Evolutionary conservation across 1,284 basidiomycete species (phyloP).

Genomic region (Tremellales sp.): DNA sequence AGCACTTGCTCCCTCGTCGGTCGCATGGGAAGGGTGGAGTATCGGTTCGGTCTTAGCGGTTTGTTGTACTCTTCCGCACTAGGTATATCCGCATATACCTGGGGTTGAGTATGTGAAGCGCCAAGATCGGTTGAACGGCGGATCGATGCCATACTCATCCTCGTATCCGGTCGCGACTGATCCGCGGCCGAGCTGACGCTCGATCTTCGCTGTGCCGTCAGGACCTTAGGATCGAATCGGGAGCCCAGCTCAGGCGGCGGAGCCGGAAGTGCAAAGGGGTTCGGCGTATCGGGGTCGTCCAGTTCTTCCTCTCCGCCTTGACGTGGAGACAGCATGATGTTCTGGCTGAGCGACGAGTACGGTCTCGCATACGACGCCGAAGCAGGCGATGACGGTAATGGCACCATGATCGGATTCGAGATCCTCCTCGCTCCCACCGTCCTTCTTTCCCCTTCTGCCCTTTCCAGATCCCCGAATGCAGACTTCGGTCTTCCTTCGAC

Average conservation of each 20-base stretch:
- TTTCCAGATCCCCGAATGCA: conserved; percentile 8
- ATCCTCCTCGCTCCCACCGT: conserved; percentile 11
- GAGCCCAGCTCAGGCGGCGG: conserved; percentile 35
- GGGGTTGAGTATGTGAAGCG: not conserved
- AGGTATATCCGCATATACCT: conserved; percentile 31
- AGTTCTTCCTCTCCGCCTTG: conserved; percentile 9
- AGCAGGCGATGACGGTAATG: conserved; percentile 20
- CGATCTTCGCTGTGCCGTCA: conserved; percentile 19
- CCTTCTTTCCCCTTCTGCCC: conserved; percentile 7
- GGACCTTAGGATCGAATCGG: conserved; percentile 40
- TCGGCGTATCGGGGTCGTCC: conserved; percentile 19
- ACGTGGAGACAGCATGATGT: not conserved
- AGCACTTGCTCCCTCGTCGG: conserved; percentile 24
- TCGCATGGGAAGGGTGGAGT: conserved; percentile 14
- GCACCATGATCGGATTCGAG: conserved; percentile 26
- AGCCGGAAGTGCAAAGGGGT: conserved; percentile 45
- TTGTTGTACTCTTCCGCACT: conserved; percentile 32
- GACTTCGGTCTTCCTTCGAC: too few relatives aligned
- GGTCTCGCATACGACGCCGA: conserved; percentile 5
- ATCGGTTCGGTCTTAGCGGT: conserved; percentile 33
- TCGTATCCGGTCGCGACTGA: conserved; percentile 1
- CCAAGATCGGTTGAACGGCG: not conserved
- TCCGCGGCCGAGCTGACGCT: not conserved
- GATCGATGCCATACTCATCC: not conserved
- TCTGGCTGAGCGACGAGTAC: not conserved